A percentile compares a stretch with the other conserved stretches of the same genome.
phyloP scores from a whole-genome alignment of 768 basidiomycete genomes.

The Leccinum obscurum region DNA sequence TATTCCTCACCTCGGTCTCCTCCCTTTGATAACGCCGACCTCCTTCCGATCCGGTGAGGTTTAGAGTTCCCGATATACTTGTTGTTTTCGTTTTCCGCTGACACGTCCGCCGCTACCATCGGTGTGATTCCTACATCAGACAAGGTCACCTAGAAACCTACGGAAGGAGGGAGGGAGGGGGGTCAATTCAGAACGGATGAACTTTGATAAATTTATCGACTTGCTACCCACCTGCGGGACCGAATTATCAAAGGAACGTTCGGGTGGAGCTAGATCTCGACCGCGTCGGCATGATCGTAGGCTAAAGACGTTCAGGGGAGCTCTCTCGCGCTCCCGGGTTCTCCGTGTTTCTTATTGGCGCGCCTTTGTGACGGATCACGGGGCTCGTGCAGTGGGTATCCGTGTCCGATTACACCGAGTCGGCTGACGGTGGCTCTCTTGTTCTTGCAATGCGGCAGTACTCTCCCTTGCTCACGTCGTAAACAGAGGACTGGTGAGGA shows the following conservation, averaged over 20 bases:
- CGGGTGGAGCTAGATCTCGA: neutral
- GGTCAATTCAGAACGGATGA: neutral
- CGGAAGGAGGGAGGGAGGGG: neutral
- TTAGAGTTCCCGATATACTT: neutral
- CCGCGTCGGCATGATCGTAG: neutral
- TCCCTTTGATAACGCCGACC: neutral
- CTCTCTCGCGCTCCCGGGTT: neutral
- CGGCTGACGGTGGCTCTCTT: neutral
- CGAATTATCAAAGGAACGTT: constrained; percentile 1
- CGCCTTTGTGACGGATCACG: constrained; percentile 1
- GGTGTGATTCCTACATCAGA: neutral
- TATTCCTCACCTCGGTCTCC: neutral
- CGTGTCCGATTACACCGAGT: neutral
- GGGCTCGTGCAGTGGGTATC: constrained; percentile 1
- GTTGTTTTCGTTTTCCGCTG: neutral
- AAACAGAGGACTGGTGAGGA: constrained; percentile 22
- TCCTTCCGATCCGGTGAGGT: neutral
- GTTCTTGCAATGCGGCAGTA: neutral
- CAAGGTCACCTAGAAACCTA: neutral
- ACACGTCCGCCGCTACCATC: neutral
- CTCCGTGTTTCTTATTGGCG: neutral
- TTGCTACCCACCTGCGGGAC: constrained; percentile 1
- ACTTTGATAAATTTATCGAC: constrained; percentile 3
- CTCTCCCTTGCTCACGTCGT: constrained; percentile 7
- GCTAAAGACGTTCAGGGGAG: neutral